These are phyloP conservation scores for Taxillus chinensis DNA, from an alignment of 164 flowering plant species.

Conservation along the genomic window DNA sequence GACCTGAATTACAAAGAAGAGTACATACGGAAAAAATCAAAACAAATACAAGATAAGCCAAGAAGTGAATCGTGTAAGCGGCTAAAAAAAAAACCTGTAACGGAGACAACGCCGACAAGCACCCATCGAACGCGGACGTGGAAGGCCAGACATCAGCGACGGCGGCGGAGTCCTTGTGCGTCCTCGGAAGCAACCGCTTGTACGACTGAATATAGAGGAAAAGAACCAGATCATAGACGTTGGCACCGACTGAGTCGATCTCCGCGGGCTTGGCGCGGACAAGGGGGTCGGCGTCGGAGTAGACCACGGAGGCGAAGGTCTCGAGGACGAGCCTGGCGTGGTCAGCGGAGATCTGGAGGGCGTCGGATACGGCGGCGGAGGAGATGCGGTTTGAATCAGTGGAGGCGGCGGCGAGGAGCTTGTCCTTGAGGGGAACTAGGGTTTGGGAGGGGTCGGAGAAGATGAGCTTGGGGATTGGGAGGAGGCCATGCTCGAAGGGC, in stretches of 20 bases:
- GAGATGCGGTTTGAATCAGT: constrained; percentile 21
- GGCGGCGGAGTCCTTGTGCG: constrained; percentile 85
- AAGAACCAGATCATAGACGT: constrained; percentile 65
- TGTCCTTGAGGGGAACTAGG: constrained; percentile 47
- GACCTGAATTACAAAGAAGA: no score
- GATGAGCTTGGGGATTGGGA: constrained; percentile 80
- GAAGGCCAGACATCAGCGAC: constrained; percentile 98
- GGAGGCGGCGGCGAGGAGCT: constrained; percentile 17
- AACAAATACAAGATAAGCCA: no score
- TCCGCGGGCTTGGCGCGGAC: constrained; percentile 27
- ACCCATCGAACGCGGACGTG: constrained; percentile 91
- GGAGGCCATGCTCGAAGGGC: constrained; percentile 90
- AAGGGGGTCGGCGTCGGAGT: constrained; percentile 43
- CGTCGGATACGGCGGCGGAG: constrained; percentile 37
- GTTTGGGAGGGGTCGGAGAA: constrained; percentile 66
- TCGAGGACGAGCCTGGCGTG: constrained; percentile 71
- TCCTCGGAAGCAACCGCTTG: constrained; percentile 66
- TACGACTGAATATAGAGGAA: constrained; percentile 84
- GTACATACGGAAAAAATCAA: no score
- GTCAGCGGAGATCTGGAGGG: constrained; percentile 70
- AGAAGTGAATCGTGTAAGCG: no score
- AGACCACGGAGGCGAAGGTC: constrained; percentile 62
- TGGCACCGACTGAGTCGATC: constrained; percentile 43
- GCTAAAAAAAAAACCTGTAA: constrained; percentile 44
- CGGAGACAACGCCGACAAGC: constrained; percentile 82